Percentiles rank a stretch among this genome's conserved stretches.
phyloP scores from a whole-genome alignment of 1,284 basidiomycete genomes.

The Microbotryum saponariae region DNA sequence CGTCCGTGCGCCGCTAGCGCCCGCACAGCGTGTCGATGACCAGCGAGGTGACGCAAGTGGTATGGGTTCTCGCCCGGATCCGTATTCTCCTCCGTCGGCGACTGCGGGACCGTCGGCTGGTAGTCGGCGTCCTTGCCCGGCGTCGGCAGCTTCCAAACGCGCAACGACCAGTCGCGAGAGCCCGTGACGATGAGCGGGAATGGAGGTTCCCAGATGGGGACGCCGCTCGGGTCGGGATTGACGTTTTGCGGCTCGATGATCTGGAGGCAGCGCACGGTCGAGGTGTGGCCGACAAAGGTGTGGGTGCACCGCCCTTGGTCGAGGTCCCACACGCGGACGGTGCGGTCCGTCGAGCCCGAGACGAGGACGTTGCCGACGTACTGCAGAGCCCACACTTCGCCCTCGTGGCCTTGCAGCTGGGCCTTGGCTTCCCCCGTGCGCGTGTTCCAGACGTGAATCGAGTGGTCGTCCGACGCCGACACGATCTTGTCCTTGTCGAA shows the following conservation, averaged over 20 bases:
- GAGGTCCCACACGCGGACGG: constrained; percentile 87
- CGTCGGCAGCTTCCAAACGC: constrained; percentile 84
- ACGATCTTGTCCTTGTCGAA: constrained; percentile 90
- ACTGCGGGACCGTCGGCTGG: constrained; percentile 19
- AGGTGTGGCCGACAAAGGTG: constrained; percentile 86
- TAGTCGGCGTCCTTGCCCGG: constrained; percentile 59
- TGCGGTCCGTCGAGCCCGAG: constrained; percentile 86
- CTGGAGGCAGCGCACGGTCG: constrained; percentile 82
- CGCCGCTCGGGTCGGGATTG: constrained; percentile 43
- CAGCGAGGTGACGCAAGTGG: constrained; percentile 72
- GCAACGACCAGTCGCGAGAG: constrained; percentile 77
- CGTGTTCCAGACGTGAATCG: constrained; percentile 84
- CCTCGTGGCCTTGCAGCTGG: constrained; percentile 78
- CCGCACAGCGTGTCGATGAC: constrained; percentile 82
- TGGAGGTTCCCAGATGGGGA: constrained; percentile 46
- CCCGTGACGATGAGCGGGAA: constrained; percentile 81
- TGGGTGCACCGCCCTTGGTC: constrained; percentile 71
- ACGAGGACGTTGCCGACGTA: constrained; percentile 72
- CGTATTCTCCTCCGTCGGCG: constrained; percentile 20
- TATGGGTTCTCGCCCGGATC: constrained; percentile 59
- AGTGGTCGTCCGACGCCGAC: constrained; percentile 86
- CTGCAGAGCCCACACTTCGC: constrained; percentile 85
- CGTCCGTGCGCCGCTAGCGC: constrained; percentile 83
- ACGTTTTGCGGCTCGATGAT: constrained; percentile 71
- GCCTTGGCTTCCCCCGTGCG: constrained; percentile 64